Percentiles rank a stretch among this genome's conserved stretches.
phyloP scores from a whole-genome alignment of 129 eudicot genomes.

The Artemisia argyi region DNA sequence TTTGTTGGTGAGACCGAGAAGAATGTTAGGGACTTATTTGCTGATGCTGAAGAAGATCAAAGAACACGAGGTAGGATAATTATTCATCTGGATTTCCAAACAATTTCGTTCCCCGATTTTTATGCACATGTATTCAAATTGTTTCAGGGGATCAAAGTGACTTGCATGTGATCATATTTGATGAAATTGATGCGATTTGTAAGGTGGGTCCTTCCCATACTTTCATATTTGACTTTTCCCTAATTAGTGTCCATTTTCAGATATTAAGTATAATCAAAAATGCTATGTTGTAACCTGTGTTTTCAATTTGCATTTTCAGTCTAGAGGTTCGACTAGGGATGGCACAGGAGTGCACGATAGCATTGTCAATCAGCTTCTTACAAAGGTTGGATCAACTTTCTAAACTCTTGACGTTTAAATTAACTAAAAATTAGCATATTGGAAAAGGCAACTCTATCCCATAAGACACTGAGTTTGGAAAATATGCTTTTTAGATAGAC shows the following conservation, averaged over 20 bases:
- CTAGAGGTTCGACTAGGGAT: conserved; percentile 99
- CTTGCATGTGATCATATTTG: conserved; percentile 94
- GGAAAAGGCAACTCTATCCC: too few relatives aligned
- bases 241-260: background rate
- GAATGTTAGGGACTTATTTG: conserved; percentile 96
- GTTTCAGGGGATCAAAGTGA: conserved; percentile 94
- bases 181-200: conserved; percentile 99
- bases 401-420: background rate
- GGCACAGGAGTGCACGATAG: conserved; percentile 99
- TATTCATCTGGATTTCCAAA: conserved; percentile 8
- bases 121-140: conserved; percentile 1
- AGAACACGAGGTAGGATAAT: conserved; percentile 64
- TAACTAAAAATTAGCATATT: background rate
- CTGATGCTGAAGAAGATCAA: conserved; percentile 99
- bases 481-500: conserved; percentile 61
- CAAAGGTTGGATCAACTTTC: conserved; percentile 64
- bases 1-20: conserved; percentile 99
- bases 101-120: background rate
- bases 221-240: conserved; percentile 10
- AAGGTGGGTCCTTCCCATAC: conserved; percentile 49
- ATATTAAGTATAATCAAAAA: background rate
- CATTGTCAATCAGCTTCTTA: conserved; percentile 98
- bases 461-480: conserved; percentile 26
- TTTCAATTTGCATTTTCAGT: conserved; percentile 42
- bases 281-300: too few relatives aligned